phyloP scores from a whole-genome alignment of 2,329 filamentous ascomycete genomes.

The Lecanosticta acicola region DNA sequence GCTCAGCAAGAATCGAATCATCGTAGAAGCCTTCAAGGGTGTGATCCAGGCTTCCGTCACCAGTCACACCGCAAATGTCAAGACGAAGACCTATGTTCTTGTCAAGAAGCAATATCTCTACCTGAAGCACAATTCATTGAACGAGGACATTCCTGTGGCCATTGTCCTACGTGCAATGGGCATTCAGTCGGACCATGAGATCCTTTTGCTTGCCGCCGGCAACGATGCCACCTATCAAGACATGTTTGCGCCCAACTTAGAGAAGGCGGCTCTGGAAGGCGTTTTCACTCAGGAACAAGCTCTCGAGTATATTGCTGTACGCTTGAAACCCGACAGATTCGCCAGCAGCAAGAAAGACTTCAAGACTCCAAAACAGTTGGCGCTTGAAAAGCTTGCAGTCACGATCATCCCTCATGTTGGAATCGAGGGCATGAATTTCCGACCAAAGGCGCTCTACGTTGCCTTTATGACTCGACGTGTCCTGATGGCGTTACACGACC shows the following conservation, averaged over 20 bases:
- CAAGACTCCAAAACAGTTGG: slow-evolving; percentile 83
- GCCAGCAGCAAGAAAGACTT: slow-evolving; percentile 46
- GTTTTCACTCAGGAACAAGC: slow-evolving; percentile 94
- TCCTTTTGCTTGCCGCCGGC: slow-evolving; percentile 83
- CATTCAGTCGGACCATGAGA: slow-evolving; percentile 89
- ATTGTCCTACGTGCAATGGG: slow-evolving; percentile 90
- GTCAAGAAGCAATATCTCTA: slow-evolving; percentile 89
- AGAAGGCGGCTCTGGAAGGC: slow-evolving; percentile 76
- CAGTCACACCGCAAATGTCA: slow-evolving; percentile 93
- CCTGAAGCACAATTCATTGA: slow-evolving; percentile 86
- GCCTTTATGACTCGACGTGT: slow-evolving; percentile 97
- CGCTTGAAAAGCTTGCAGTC: slow-evolving; percentile 83
- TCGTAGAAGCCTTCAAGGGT: slow-evolving; percentile 93
- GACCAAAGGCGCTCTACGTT: slow-evolving; percentile 93
- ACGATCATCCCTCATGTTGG: slow-evolving; percentile 93
- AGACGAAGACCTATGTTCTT: slow-evolving; percentile 94
- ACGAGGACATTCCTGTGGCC: slow-evolving; percentile 90
- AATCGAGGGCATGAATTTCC: slow-evolving; percentile 85
- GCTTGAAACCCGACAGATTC: slow-evolving; percentile 78
- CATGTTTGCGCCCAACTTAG: slow-evolving; percentile 91
- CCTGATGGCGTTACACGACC: slow-evolving; percentile 85
- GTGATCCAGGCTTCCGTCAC: slow-evolving; percentile 94
- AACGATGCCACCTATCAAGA: slow-evolving; percentile 86
- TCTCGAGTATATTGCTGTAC: slow-evolving; percentile 79
- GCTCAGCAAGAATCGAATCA: slow-evolving; percentile 97